Evolutionary conservation across 495 filamentous ascomycete species (phyloP).

Genomic region (Lasiosphaeria miniovina): DNA sequence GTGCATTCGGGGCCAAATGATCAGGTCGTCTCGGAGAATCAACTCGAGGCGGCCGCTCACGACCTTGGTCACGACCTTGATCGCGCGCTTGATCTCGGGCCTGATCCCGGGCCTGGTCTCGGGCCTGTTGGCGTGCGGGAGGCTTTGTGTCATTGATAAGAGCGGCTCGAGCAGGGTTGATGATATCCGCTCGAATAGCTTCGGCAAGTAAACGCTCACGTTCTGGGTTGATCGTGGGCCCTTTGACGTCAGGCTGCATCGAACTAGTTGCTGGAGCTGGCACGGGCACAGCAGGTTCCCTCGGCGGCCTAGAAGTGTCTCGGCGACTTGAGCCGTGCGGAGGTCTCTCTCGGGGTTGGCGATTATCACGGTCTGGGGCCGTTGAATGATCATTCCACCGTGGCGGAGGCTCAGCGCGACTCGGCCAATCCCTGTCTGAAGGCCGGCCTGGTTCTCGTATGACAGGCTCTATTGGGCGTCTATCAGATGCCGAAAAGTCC

Average conservation of each 20-base stretch:
- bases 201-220: slow-evolving; percentile 40
- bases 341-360: slow-evolving; percentile 34
- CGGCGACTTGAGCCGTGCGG: slow-evolving; percentile 27
- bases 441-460: slow-evolving; percentile 30
- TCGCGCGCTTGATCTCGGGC: slow-evolving; percentile 32
- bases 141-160: slow-evolving; percentile 42
- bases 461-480: slow-evolving; percentile 24
- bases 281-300: slow-evolving; percentile 25
- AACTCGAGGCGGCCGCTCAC: slow-evolving; percentile 38
- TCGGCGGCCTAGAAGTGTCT: slow-evolving; percentile 29
- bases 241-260: slow-evolving; percentile 34
- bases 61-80: slow-evolving; percentile 27
- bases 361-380: slow-evolving; percentile 35
- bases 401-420: slow-evolving; percentile 31
- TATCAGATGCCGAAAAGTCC: slow-evolving; percentile 16
- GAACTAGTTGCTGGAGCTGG: slow-evolving; percentile 31
- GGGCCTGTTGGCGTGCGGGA: slow-evolving; percentile 30
- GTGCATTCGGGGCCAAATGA: slow-evolving; percentile 31
- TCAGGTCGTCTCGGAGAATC: slow-evolving; percentile 52
- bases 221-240: slow-evolving; percentile 44
- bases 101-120: slow-evolving; percentile 38
- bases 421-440: slow-evolving; percentile 33
- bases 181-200: slow-evolving; percentile 36
- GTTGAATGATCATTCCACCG: slow-evolving; percentile 29
- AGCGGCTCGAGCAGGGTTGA: slow-evolving; percentile 59